Conservation (phyloP, 352 stramenopile species). For the Pythium dissimile region DNA sequence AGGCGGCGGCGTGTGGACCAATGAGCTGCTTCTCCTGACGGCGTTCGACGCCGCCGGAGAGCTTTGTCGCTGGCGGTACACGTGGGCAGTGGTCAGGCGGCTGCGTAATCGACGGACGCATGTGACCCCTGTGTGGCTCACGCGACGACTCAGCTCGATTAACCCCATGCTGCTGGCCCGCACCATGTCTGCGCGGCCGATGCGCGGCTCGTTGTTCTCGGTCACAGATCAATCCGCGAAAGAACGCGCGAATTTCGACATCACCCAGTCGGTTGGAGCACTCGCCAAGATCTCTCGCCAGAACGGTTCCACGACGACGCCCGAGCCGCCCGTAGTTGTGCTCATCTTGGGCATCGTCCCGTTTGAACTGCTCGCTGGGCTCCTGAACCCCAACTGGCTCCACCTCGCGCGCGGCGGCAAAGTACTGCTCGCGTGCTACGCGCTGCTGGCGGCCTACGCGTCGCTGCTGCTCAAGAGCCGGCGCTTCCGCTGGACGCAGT, state of each 20-base stretch:
- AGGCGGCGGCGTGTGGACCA: not conserved
- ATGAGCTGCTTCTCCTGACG: conserved; percentile 12
- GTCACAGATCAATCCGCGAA: conserved; percentile 5
- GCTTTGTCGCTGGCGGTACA: conserved; percentile 5
- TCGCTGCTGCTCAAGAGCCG: conserved; percentile 20
- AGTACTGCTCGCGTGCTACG: conserved; percentile 1
- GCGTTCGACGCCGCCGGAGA: not conserved
- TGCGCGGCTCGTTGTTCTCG: conserved; percentile 8
- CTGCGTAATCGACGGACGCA: not conserved
- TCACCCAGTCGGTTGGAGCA: conserved; percentile 4
- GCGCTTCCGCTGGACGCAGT: conserved; percentile 11
- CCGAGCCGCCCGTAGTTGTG: not conserved
- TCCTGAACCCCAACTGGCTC: conserved; percentile 16
- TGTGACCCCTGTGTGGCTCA: not conserved
- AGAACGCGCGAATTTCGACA: not conserved
- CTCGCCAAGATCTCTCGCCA: not conserved
- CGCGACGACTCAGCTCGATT: not conserved
- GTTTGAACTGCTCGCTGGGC: conserved; percentile 1
- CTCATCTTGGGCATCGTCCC: not conserved
- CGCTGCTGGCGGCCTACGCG: not conserved
- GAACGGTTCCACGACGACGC: not conserved
- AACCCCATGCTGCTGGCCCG: conserved; percentile 4
- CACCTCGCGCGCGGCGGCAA: conserved; percentile 17
- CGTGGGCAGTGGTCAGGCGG: not conserved
- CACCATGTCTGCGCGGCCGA: not conserved